A percentile compares a stretch with the other conserved stretches of the same genome.
Evolutionary conservation across 805 yeast genomes (phyloP).

Genomic region (Saccharomycopsis vini): DNA sequence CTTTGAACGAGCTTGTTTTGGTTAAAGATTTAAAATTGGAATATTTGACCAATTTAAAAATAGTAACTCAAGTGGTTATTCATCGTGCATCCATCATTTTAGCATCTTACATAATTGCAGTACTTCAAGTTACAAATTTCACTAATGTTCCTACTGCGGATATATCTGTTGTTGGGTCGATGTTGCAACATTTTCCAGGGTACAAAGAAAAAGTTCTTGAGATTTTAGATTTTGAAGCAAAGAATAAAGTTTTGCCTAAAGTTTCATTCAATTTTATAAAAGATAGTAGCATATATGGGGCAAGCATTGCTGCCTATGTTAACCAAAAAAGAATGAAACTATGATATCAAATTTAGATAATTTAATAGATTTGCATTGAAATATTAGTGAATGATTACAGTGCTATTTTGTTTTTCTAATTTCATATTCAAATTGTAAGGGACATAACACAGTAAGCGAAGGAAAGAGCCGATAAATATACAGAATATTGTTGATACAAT

Average conservation of each 20-base stretch:
- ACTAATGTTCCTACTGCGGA: neutral
- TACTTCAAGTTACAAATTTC: constrained; percentile 1
- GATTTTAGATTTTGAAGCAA: constrained; percentile 1
- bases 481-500: no score
- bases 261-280: constrained; percentile 3
- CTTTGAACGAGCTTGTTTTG: neutral
- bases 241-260: neutral
- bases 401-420: no score
- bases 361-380: no score
- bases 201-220: constrained; percentile 6
- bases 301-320: neutral
- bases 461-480: no score
- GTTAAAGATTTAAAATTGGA: neutral
- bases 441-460: no score
- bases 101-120: constrained; percentile 6
- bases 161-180: constrained; percentile 12
- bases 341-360: no score
- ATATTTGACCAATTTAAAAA: constrained; percentile 1
- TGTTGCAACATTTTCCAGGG: constrained; percentile 9
- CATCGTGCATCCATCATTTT: constrained; percentile 7
- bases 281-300: constrained; percentile 1
- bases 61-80: constrained; percentile 1
- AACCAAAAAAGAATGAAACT: neutral
- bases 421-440: no score
- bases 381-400: no score